Conservation (phyloP, 2,329 filamentous ascomycete genomes). For the Cercospora brassicicola region DNA sequence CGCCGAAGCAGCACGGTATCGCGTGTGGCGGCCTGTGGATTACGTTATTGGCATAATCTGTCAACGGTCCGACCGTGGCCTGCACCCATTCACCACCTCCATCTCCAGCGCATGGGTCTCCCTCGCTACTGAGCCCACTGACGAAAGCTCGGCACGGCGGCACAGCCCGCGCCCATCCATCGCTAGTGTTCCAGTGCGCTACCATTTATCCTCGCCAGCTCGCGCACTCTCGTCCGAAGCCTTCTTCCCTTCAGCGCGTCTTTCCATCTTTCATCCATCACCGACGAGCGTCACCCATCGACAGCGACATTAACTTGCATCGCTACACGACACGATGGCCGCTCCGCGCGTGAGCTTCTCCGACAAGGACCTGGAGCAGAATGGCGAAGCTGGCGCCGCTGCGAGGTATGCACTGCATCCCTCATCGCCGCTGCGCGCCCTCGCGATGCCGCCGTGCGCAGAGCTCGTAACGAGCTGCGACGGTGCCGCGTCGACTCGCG, state of each 20-base stretch:
- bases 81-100: slow-evolving; percentile 7
- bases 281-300: slow-evolving; percentile 19
- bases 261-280: slow-evolving; percentile 14
- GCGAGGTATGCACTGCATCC: slow-evolving; percentile 21
- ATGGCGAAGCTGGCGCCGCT: slow-evolving; percentile 33
- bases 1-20: slow-evolving; percentile 17
- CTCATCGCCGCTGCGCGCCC: neutral
- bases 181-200: slow-evolving; percentile 4
- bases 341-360: slow-evolving; percentile 43
- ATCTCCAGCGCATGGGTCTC: slow-evolving; percentile 9
- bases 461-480: neutral
- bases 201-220: slow-evolving; percentile 11
- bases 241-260: slow-evolving; percentile 22
- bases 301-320: slow-evolving; percentile 38
- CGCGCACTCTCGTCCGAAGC: slow-evolving; percentile 9
- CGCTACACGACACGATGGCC: slow-evolving; percentile 37
- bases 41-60: slow-evolving; percentile 27
- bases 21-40: slow-evolving; percentile 15
- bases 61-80: slow-evolving; percentile 26
- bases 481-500: slow-evolving; percentile 3
- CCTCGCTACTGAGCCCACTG: slow-evolving; percentile 10
- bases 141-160: slow-evolving; percentile 27
- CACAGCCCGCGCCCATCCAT: slow-evolving; percentile 20
- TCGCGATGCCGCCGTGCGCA: neutral
- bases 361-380: slow-evolving; percentile 44